phyloP scores from a whole-genome alignment of 768 basidiomycete species.

The Suillus paluster region DNA sequence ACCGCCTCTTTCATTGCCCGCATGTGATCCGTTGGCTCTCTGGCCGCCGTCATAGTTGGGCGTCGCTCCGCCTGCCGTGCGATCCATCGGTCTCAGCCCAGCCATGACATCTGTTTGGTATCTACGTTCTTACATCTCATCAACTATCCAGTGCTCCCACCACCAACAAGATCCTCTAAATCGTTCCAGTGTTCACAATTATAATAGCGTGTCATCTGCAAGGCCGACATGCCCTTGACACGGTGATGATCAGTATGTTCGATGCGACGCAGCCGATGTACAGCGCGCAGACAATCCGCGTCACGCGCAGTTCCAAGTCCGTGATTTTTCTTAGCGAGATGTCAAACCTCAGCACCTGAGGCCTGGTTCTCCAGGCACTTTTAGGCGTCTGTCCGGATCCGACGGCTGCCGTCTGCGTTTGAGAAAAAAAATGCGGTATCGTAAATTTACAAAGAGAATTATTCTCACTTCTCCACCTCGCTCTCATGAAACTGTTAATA shows the following conservation, averaged over 20 bases:
- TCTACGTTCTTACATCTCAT: neutral
- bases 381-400: neutral
- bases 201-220: conserved; percentile 6
- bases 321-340: conserved; percentile 1
- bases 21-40: conserved; percentile 1
- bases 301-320: neutral
- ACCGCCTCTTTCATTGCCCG: neutral
- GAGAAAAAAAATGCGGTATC: neutral
- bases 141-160: neutral
- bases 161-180: neutral
- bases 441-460: neutral
- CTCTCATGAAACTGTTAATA: neutral
- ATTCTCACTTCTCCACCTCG: neutral
- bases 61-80: too few relatives aligned
- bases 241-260: conserved; percentile 1
- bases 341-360: conserved; percentile 1
- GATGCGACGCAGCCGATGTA: conserved; percentile 4
- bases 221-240: conserved; percentile 8
- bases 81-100: neutral
- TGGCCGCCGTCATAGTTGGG: neutral
- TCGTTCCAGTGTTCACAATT: conserved; percentile 2
- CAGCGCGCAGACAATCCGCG: neutral
- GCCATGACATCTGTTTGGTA: neutral
- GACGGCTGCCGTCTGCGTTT: neutral
- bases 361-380: neutral